Base-by-base conservation (phyloP, 768 basidiomycete species). In the Pulveroboletus sp. region DNA sequence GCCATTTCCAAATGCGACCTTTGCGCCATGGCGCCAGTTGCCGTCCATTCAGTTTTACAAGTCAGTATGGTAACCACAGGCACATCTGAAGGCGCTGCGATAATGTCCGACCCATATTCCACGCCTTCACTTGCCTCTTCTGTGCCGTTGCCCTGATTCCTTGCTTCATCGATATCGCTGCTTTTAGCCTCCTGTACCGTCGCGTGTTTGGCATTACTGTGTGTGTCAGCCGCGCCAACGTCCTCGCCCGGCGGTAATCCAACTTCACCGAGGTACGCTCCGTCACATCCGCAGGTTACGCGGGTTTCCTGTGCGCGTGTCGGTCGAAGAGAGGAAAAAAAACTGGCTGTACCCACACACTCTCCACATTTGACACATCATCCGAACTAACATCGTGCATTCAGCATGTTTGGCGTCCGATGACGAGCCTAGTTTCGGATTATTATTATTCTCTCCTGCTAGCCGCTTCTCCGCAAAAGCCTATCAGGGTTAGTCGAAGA, bases 71-170 rank as follows among this genome's bases (percentile, higher is more conserved):
- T 32, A 62, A 56, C 54, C 45, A 58, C 51, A 59, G 60, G 58
- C 57, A 66, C 53, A 46, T 53, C 47, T 33, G 29, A 50, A 49
- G 54, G 59, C 55, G 43, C 51, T 61, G 61, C 47, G 51, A 61
- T 62, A 65, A 67, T 67, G 45, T 67, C 65, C 65, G 67, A 63
- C 53, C 52, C 42, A 56, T 53, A 49, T 52, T 47, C 53, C 61
- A 61, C 47, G 59, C 61, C 45, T 49, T 40, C 45, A 42, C 44
- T 52, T 53, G 52, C 53, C 56, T 43, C 41, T 61, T 63, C 51
- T 50, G 53, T 59, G 23, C n/a, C 33, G 19, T 40, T 42, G 47
- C 51, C 50, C 47, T 47, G 52, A 37, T 48, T 49, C 58, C 45
- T 49, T 17, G n/a, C 41, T 47, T 50, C 58, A 56, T 68, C 57